phyloP scores from a whole-genome alignment of 1,139 yeast genomes.

The Yamadazyma buinensis region DNA sequence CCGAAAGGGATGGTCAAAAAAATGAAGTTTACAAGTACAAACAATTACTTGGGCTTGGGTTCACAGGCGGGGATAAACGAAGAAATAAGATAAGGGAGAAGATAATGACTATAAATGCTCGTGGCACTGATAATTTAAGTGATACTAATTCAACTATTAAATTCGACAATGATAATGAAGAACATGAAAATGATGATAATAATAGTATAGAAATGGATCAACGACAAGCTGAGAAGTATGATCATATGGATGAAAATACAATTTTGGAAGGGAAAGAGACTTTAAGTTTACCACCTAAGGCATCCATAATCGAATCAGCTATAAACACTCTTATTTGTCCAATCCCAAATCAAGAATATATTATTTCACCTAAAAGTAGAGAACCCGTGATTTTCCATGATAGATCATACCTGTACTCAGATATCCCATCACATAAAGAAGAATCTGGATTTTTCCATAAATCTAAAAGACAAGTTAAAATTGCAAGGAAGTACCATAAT shows the following conservation, averaged over 20 bases:
- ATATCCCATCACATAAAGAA: conserved; percentile 46
- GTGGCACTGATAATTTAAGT: conserved; percentile 16
- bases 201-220: conserved; percentile 11
- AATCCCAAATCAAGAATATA: conserved; percentile 32
- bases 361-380: conserved; percentile 41
- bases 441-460: conserved; percentile 15
- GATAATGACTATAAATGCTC: conserved; percentile 24
- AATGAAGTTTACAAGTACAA: conserved; percentile 13
- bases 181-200: conserved; percentile 12
- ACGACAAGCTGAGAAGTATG: conserved; percentile 12
- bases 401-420: conserved; percentile 60
- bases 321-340: conserved; percentile 41
- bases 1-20: not conserved
- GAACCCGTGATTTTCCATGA: conserved; percentile 73
- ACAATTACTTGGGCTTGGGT: conserved; percentile 19
- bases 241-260: conserved; percentile 8
- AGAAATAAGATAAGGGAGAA: conserved; percentile 20
- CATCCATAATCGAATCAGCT: conserved; percentile 44
- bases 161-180: conserved; percentile 5
- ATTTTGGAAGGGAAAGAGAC: conserved; percentile 9
- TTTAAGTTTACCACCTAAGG: conserved; percentile 40
- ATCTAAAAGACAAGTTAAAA: conserved; percentile 62
- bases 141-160: not conserved
- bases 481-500: conserved; percentile 85
- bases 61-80: conserved; percentile 14